Percentiles rank a stretch among this genome's conserved stretches.
Conservation (phyloP, 192 early-diverging fungal species). For the Coemansia aciculifera region DNA sequence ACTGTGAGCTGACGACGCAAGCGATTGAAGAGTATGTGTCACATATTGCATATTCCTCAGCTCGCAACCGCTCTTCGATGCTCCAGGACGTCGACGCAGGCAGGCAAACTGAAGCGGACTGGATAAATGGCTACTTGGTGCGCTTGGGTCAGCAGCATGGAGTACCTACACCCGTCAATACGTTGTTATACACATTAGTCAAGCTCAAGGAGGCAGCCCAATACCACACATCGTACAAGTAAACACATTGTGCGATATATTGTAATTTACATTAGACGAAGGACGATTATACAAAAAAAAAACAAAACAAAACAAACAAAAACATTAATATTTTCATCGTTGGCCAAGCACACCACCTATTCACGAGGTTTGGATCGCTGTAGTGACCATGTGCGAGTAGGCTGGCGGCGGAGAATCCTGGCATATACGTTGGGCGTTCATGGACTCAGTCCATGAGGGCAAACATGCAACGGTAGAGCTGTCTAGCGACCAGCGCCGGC, state of each 20-base stretch:
- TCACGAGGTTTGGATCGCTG: background rate
- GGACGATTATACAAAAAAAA: background rate
- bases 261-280: background rate
- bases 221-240: background rate
- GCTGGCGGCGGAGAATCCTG: constrained; percentile 21
- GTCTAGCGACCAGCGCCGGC: constrained; percentile 19
- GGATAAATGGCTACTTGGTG: constrained; percentile 61
- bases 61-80: constrained; percentile 57
- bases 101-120: constrained; percentile 56
- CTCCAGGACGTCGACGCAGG: constrained; percentile 51
- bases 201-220: constrained; percentile 39
- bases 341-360: background rate
- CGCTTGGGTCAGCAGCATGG: constrained; percentile 48
- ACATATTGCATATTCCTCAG: constrained; percentile 41
- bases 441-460: background rate
- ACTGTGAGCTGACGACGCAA: constrained; percentile 30
- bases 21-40: constrained; percentile 41
- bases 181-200: constrained; percentile 35
- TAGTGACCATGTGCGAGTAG: constrained; percentile 8
- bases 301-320: background rate
- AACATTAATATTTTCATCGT: background rate
- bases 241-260: background rate
- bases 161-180: constrained; percentile 50
- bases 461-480: background rate
- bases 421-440: background rate